Evolutionary conservation across 345 rosid genomes (phyloP), one percentile per base, ranked within the genome.

Genomic region (Zanthoxylum bungeanum): DNA sequence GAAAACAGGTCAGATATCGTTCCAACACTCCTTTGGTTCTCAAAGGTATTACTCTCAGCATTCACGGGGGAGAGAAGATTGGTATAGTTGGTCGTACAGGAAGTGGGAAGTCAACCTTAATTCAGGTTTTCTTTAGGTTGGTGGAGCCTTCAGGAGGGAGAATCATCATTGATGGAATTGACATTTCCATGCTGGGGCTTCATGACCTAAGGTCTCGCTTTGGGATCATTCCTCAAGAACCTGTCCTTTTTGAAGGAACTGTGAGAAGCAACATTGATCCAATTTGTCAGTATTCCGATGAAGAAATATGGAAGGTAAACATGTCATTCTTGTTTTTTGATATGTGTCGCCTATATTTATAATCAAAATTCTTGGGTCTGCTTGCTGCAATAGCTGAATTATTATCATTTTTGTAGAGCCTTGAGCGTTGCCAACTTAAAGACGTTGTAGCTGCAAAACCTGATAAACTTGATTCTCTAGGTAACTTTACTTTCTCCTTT

Each of bases 151-250:
- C 95, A 6, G 93, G 73, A 36, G 95, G 98, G 65, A 83, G 71
- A 64, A 90, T 92, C 52, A 78, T 89, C 16, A 85, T 94, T 24
- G 97, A 92, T 59, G 95, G 91, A 34, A 84, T 94, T 21, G 88
- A 90, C 77, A 85, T 94, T 44, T 75, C 79, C 71, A 64, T 61
- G 73, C 67, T 90, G 1, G 97, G 97, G 16, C 87, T 93, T 10
- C 97, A 89, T 34, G 90, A 93, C 82, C 93, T 93, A 31, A 83
- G 98, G 74, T 89, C 98, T 64, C 85, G 97, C 10, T 89, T 93
- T 27, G 93, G 97, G 34, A 94, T 92, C 85, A 90, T 94, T 64
- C 97, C 97, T 24, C 98, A 94, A 79, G 98, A 94, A 44, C 97
- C 97, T 25, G 91, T 90, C 36, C 92, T 94, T 46, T 94, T 90